Evolutionary conservation across 805 yeast species (phyloP), one percentile per base, ranked within the genome.

Genomic region (Saccharomycopsis sp.): DNA sequence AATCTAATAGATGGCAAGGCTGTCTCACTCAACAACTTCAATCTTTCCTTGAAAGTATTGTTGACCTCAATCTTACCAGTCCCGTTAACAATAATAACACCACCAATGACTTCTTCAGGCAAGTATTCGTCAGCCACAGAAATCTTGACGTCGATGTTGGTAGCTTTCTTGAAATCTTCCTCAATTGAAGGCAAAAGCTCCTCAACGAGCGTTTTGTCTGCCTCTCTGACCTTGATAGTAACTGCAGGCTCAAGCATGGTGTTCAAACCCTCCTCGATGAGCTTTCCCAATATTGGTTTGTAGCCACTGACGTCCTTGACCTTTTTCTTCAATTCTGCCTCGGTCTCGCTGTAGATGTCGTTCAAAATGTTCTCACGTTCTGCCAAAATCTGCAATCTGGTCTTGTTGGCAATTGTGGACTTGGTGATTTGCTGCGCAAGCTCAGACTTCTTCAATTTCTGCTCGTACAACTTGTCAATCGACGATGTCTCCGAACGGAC

Each of bases 11-110:
- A 95, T 53, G 99, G 99, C 64, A 94, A 81, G 5, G 97, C 87
- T 67, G 84, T 89, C 70, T 88, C 87, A 44, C 87, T 80, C 66
- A 94, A 79, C 62, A 94, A 74, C 67, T 85, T 81, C 68, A 94
- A 82, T 75, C 99, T 89, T 78, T 91, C 97, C 68, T 91, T 97
- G 67, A 94, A 80, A 52, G 99, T 91, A 77, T 94, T 94, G 74
- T 89, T 79, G 57, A 94, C 89, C 66, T 87, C 91, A 64, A 94
- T 91, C 75, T 87, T 89, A 56, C 95, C 96, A 50, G 80, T 71
- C 41, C 80, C 80, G 69, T 87, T 88, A 57, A 80, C 71, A 52
- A 89, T 78, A 52, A 90, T 72, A 46, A 84, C 89, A 69, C 99
- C 99, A 63, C 99, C 99, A 57, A 73, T 64, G 62, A 76, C 68